phyloP scores from a whole-genome alignment of 2,329 filamentous ascomycete genomes.

The Zasmidium citrigriseum region DNA sequence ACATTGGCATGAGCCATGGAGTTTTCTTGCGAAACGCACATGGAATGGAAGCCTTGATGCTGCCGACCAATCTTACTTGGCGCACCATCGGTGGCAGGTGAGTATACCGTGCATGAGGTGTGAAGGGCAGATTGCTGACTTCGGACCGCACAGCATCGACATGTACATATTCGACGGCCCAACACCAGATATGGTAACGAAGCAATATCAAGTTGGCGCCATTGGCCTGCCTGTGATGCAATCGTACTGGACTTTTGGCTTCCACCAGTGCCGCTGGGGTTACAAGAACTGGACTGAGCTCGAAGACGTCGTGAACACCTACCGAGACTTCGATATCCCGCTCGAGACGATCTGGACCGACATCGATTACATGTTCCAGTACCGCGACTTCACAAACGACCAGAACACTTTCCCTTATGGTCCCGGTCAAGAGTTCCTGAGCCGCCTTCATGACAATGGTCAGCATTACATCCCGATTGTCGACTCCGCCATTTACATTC shows the following conservation, averaged over 20 bases:
- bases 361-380: conserved; percentile 61
- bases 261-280: conserved; percentile 81
- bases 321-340: conserved; percentile 58
- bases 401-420: conserved; percentile 52
- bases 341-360: conserved; percentile 52
- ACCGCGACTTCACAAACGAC: conserved; percentile 62
- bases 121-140: no score
- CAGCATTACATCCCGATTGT: conserved; percentile 64
- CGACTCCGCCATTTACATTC: conserved; percentile 68
- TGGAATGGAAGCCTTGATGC: conserved; percentile 70
- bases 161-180: conserved; percentile 79
- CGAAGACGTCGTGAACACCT: conserved; percentile 58
- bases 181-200: conserved; percentile 66
- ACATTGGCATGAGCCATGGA: conserved; percentile 71
- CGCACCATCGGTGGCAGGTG: conserved; percentile 72
- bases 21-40: conserved; percentile 78
- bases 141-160: no score
- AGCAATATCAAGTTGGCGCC: conserved; percentile 67
- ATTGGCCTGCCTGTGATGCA: conserved; percentile 75
- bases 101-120: no score
- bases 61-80: conserved; percentile 68
- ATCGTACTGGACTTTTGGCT: conserved; percentile 79
- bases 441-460: conserved; percentile 53
- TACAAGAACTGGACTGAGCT: conserved; percentile 72
- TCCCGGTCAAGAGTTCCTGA: conserved; percentile 54